Evolutionary conservation across 2,329 filamentous ascomycete species (phyloP), one percentile per base, ranked within the genome.

Genomic region (Ascosphaera aggregata): DNA sequence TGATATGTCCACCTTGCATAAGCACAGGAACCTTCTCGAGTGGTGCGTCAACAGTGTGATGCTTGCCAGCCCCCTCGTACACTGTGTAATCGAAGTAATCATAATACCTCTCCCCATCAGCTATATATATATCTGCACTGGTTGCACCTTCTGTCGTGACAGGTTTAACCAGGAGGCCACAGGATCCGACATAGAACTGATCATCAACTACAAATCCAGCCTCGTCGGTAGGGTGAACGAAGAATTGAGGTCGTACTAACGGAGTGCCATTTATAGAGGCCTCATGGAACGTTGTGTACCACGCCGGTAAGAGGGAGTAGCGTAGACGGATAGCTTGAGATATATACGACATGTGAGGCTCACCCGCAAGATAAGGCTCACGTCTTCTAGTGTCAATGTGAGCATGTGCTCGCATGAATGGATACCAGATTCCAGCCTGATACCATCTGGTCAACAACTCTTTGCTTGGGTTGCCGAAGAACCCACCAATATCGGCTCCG

Each of bases 211-310:
- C 71, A 51, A 95, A 91, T n/a, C 84, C 84, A 37, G 66, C 66
- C 55, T 94, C 86, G 47, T 91, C 84, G 1, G 68, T 63, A 0
- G 89, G 89, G 51, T 93, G 81, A 1, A 82, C 78, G 62, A 86
- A 95, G 61, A 85, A 92, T 61, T 95, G 84, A 8, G 89, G 86
- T 39, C 81, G 72, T 40, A 98, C 65, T 48, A 98, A 86, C 0
- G 89, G 89, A 40, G 75, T 79, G 32, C 85, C 86, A 37, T 80
- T 73, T 13, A 73, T 66, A 48, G 80, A 77, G 9, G 89, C 82
- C 51, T 91, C 74, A 52, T 86, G 82, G 66, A 98, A 98, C 7
- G 86, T 84, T 1, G 86, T 95, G 57, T 98, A 98, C 85, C 85
- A 95, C 1, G 80, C 73, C 19, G 89, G 89, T 32, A 98, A 68